Base-by-base conservation (phyloP, 2,329 filamentous ascomycete species). In the Allantophomopsis lycopodina region DNA sequence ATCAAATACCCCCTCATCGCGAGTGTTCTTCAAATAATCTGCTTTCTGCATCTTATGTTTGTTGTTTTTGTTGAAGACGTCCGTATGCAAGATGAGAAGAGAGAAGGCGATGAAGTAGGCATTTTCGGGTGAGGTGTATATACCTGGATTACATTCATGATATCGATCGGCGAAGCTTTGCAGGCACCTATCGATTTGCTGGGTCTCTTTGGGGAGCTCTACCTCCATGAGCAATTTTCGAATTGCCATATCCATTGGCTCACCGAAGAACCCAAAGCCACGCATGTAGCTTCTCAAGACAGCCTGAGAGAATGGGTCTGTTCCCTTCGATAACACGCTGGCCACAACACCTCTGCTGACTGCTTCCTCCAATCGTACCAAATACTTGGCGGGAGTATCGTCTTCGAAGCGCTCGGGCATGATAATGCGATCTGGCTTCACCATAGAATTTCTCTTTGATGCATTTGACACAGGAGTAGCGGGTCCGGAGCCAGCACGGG, bases 51-150 rank as follows among this genome's bases (percentile, higher is more conserved):
- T 98, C 61, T 98, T 98, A 59, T 91, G 76, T 63, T 96, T 96
- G 64, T 96, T 96, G 65, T 96, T 98, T 62, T 94, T 94, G 68
- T 98, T 98, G 74, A 96, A 96, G n/a, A 94, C 85, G 55, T 98
- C 91, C 0, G 91, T 96, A 52, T 98, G 91, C 28, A 98, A 68
- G 49, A 98, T 95, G 43, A 98, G 73, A 41, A 98, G 77, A 2
- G 89, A 96, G 56, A 98, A 98, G 13, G 89, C 87, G 47, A 96
- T 89, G 53, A 96, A 94, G 58, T 96, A 95, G n/a, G 91, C 88
- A 61, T 95, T 86, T 53, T 96, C 91, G 50, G 87, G 77, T 28
- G 79, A 80, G 17, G 82, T 73, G 60, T 94, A 98, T 44, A 98
- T 93, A 32, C 91, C 89, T 2, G 91, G 91, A 51, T 98, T 98